phyloP scores from a whole-genome alignment of 1,284 basidiomycete species.

The Ceratobasidium sp. region DNA sequence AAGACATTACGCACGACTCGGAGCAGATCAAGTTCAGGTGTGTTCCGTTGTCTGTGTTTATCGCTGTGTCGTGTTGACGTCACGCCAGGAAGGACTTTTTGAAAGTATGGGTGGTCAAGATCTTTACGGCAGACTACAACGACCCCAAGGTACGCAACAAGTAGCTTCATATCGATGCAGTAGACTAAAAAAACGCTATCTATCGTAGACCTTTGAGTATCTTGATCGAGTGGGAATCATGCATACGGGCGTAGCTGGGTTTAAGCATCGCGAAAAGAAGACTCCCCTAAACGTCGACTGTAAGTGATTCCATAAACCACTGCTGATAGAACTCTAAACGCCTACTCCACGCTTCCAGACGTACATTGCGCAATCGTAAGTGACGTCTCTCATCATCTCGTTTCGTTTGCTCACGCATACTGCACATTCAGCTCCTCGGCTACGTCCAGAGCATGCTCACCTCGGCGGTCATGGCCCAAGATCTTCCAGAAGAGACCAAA shows the following conservation, averaged over 20 bases:
- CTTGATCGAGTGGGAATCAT: conserved; percentile 42
- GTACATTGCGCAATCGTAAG: conserved; percentile 42
- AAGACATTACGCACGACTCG: conserved; percentile 39
- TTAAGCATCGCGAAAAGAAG: conserved; percentile 47
- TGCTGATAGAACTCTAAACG: not conserved
- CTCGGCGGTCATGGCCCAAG: conserved; percentile 29
- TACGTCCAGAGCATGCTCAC: conserved; percentile 37
- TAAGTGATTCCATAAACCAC: conserved; percentile 13
- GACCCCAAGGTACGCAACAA: conserved; percentile 28
- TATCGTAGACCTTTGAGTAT: conserved; percentile 43
- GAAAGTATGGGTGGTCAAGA: conserved; percentile 43
- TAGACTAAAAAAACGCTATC: not conserved
- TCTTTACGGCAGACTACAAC: conserved; percentile 45
- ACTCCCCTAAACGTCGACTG: conserved; percentile 46
- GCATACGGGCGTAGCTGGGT: conserved; percentile 46
- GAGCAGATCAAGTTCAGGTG: conserved; percentile 45
- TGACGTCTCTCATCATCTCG: not conserved
- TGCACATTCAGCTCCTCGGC: conserved; percentile 25
- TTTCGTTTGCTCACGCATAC: not conserved
- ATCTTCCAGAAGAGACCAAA: conserved; percentile 40
- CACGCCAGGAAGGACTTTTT: conserved; percentile 42
- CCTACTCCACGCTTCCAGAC: conserved; percentile 36
- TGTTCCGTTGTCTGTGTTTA: not conserved
- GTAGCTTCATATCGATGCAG: not conserved
- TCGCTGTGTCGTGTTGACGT: not conserved